Evolutionary conservation across 345 rosid species (phyloP), one percentile per base, ranked within the genome.

Genomic region (Corymbia maculata): DNA sequence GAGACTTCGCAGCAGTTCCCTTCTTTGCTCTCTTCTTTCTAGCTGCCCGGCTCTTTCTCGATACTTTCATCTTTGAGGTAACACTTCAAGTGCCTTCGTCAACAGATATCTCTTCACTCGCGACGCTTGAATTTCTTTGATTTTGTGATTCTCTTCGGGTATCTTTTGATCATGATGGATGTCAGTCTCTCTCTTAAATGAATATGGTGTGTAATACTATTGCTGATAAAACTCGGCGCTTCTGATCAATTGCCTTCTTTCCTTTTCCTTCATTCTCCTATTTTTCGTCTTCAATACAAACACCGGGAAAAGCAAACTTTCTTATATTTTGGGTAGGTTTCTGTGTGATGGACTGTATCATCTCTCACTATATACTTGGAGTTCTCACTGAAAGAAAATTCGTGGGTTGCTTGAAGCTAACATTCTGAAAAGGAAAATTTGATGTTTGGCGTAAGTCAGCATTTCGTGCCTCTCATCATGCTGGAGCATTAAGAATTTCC

Each of bases 61-160:
- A 93, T 89, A 90, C 79, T 10, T 93, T 49, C 86, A 66, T 94
- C 64, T 93, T 93, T 68, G 93, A 93, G 95, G 95, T 93, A 87
- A 16, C 52, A 15, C 16, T 32, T 68, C 79, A 32, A 19, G 45
- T 68, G 79, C 44, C 79, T 32, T 68, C 79, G 17, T 68, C 79
- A 32, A 32, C 75, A 91, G 95, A 94, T 91, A 87, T 10, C 52
- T 24, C 24, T 4, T 70, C 47, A 28, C 52, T 75, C 68, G 26
- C 87, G 44, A 12, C 45, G 36, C 13, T 28, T 24, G 12, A 75
- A 75, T 11, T 36, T 44, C 3, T 75, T 30, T 9, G 79, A 45
- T 88, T 88, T 24, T 66, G 59, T 17, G 79, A 32, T 88, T 87
- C 61, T 53, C 52, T 53, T 80, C 82, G 22, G 3, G 22, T 17